Percentiles rank a stretch among this genome's conserved stretches.
phyloP scores from a whole-genome alignment of 306 rosid species.

The Prunus fruticosa region DNA sequence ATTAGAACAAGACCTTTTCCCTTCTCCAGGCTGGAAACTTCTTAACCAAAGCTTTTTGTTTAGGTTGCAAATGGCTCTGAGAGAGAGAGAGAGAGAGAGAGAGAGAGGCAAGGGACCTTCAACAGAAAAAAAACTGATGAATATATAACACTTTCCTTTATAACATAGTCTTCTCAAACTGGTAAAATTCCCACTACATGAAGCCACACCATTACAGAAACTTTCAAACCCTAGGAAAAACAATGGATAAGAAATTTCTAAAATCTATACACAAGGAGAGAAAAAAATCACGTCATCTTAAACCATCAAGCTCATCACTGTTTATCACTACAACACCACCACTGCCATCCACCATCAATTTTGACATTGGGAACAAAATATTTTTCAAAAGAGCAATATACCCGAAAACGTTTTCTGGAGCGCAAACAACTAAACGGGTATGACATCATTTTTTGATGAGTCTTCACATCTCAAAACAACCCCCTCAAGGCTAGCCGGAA shows the following conservation, averaged over 20 bases:
- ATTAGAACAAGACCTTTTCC: too few species aligned
- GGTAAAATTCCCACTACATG: slow-evolving; percentile 42
- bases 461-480: slow-evolving; percentile 95
- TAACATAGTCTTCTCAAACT: slow-evolving; percentile 43
- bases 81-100: background rate
- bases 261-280: slow-evolving; percentile 28
- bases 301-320: slow-evolving; percentile 58
- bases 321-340: slow-evolving; percentile 46
- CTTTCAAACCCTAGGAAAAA: slow-evolving; percentile 43
- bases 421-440: slow-evolving; percentile 68
- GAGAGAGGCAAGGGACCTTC: background rate
- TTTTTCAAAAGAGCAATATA: slow-evolving; percentile 36
- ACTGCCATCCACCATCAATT: slow-evolving; percentile 22
- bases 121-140: slow-evolving; percentile 15
- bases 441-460: slow-evolving; percentile 77
- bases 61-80: background rate
- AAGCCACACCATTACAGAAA: slow-evolving; percentile 49
- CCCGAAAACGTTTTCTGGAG: slow-evolving; percentile 19
- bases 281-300: slow-evolving; percentile 21
- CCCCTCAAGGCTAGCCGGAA: slow-evolving; percentile 95
- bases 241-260: slow-evolving; percentile 31
- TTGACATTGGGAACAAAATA: slow-evolving; percentile 27
- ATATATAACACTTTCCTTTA: slow-evolving; percentile 42
- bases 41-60: too few species aligned
- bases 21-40: too few species aligned